phyloP scores from a whole-genome alignment of 352 stramenopile species.

The Phytophthora palmivora region DNA sequence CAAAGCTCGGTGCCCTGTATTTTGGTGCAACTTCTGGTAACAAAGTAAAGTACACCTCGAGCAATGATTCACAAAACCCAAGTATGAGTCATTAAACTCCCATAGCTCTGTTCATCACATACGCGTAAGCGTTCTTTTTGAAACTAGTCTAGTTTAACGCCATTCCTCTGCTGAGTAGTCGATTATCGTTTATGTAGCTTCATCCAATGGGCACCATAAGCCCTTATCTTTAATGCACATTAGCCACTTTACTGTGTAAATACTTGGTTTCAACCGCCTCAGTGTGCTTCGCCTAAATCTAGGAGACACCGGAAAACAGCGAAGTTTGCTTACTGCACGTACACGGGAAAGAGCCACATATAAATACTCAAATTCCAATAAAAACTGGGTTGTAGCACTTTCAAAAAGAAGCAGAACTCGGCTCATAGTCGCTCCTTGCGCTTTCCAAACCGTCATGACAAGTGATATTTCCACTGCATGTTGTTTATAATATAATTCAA shows the following conservation, averaged over 20 bases:
- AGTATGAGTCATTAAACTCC: too few relatives aligned
- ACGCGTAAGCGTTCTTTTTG: too few relatives aligned
- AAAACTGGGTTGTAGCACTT: neutral
- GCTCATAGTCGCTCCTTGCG: neutral
- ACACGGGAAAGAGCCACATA: neutral
- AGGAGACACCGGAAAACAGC: neutral
- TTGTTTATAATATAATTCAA: slow-evolving; percentile 5
- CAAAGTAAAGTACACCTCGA: too few relatives aligned
- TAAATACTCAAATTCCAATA: neutral
- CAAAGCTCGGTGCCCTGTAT: too few relatives aligned
- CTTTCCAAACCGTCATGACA: slow-evolving; percentile 5
- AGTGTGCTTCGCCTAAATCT: neutral
- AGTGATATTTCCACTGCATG: slow-evolving; percentile 2
- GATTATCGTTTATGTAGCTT: too few relatives aligned
- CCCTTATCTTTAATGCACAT: neutral
- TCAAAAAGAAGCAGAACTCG: slow-evolving; percentile 1
- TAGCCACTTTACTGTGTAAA: neutral
- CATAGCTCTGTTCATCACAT: too few relatives aligned
- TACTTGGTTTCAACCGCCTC: neutral
- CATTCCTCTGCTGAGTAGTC: too few relatives aligned
- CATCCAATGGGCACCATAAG: too few relatives aligned
- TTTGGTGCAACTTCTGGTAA: too few relatives aligned
- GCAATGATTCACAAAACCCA: too few relatives aligned
- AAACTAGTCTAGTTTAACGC: too few relatives aligned
- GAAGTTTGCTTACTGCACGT: neutral